Base-by-base conservation (phyloP, 257 asterid genomes). In the Solanum appendiculatum region DNA sequence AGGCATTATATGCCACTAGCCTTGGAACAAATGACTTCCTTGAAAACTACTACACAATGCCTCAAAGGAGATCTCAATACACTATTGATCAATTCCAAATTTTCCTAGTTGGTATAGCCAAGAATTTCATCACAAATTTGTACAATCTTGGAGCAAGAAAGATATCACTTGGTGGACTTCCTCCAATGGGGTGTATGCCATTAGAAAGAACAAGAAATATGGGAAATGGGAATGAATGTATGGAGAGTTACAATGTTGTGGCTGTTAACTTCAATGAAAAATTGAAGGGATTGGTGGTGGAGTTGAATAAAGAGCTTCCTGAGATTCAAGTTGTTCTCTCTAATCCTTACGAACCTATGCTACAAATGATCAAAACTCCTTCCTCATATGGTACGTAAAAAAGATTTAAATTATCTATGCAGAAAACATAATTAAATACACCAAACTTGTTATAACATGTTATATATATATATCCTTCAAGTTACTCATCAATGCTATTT, bases 111-210 rank as follows among this genome's bases (percentile, higher is more conserved):
- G 91, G 90, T 33, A 88, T 94, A 2, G 98, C 99, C 11, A 70
- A 87, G 58, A 86, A 91, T 12, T 95, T 96, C 33, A 40, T 94
- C 21, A 84, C 72, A 40, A 86, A 88, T 11, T 94, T 96, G 10
- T 92, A 94, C 56, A 86, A 85, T 34, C 96, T 94, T 5, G 99
- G 98, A 25, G 98, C 95, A 2, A 95, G 97, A 9, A 95, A 94
- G 66, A 94, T 95, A 56, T 93, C 98, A 51, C 89, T 95, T 0
- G 94, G 95, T 2, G 99, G 98, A 18, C 91, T 96, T 42, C 95
- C 98, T 34, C 99, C 99, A 0, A 94, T 96, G 92, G 98, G 99
- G 0, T 96, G 99, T 51, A 92, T 96, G 96, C 99, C 99, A 15
- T 54, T 95, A 56, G 96, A 93, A 86, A 92, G 99, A 91, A 92